Evolutionary conservation across 2,329 filamentous ascomycete species (phyloP).

Genomic region (Penicillium sclerotigenum): DNA sequence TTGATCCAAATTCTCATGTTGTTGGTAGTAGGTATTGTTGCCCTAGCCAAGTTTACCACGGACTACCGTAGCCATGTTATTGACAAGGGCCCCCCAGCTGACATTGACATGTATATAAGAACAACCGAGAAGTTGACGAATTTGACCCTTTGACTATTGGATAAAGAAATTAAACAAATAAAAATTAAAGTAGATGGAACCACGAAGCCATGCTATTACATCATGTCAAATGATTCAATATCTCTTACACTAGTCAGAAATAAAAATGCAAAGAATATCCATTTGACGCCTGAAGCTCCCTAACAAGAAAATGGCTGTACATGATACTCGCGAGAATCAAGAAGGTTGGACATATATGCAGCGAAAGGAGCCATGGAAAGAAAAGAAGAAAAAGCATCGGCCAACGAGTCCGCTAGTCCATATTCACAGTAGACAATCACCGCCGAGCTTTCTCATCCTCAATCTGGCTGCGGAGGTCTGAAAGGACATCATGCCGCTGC

Average conservation of each 20-base stretch:
- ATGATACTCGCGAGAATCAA: slow-evolving; percentile 16
- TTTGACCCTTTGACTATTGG: too few species aligned
- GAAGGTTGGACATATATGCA: slow-evolving; percentile 13
- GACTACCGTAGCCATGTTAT: too few species aligned
- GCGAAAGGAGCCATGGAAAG: slow-evolving; percentile 11
- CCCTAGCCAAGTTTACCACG: too few species aligned
- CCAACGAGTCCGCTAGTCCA: neutral
- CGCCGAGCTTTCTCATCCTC: slow-evolving; percentile 72
- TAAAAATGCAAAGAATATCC: slow-evolving; percentile 15
- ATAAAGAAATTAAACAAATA: too few species aligned
- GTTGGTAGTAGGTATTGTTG: too few species aligned
- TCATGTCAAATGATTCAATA: neutral
- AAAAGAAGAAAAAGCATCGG: slow-evolving; percentile 6
- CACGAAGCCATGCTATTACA: neutral
- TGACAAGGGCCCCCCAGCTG: too few species aligned
- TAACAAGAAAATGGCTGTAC: slow-evolving; percentile 34
- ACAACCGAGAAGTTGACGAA: too few species aligned
- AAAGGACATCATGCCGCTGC: slow-evolving; percentile 70
- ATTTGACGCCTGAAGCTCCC: slow-evolving; percentile 36
- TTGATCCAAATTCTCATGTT: too few species aligned
- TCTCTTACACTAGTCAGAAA: neutral
- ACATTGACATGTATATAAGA: too few species aligned
- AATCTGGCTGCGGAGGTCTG: slow-evolving; percentile 75
- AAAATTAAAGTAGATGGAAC: too few species aligned
- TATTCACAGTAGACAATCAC: slow-evolving; percentile 17